Base-by-base conservation (phyloP, 2,329 filamentous ascomycete genomes). In the Fusarium sp. region DNA sequence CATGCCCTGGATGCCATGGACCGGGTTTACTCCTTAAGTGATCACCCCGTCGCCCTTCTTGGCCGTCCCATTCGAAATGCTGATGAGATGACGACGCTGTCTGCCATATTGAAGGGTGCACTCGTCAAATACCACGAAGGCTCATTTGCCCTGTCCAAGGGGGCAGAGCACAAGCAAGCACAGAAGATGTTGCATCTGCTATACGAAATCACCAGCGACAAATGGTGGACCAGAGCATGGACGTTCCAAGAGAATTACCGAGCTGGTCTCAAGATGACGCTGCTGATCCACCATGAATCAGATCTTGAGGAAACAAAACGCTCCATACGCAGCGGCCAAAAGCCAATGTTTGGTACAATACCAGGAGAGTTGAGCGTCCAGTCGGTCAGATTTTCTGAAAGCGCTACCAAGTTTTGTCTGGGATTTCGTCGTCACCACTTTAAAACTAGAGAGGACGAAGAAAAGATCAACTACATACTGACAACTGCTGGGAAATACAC, bases 221-320 rank as follows among this genome's bases (percentile, higher is more conserved):
- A 48, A 6, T 78, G 76, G 77, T 79, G 75, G 76, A 59, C 51
- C 1, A 68, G 76, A 15, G 77, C 75, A 4, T 80, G 77, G 76
- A 79, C 75, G 1, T 79, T 77, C 28, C 77, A 79, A 18, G 77
- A 79, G 53, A 79, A 77, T 43, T 79, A 79, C 38, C 68, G 73
- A 28, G 77, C 66, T 6, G 73, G 74, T 3, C 34, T 39, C 15
- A 34, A 64, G 0, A 79, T 80, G 77, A 63, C 38, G 1, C 71
- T 79, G 9, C 58, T 79, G 0, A 75, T 79, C 8, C 67, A 65
- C 5, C 76, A 79, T 42, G 17, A 9, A n/a, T 26, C 36, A 6
- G 56, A 55, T 0, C 54, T 74, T 0, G 73, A 78, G 15, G 9
- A 26, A 2, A 14, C 58, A 26, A 78, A 78, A 51, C 38, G 49